These are phyloP conservation scores for Magnusiomyces sp. DNA, from an alignment of 1,139 yeast species.

Conservation along the genomic window DNA sequence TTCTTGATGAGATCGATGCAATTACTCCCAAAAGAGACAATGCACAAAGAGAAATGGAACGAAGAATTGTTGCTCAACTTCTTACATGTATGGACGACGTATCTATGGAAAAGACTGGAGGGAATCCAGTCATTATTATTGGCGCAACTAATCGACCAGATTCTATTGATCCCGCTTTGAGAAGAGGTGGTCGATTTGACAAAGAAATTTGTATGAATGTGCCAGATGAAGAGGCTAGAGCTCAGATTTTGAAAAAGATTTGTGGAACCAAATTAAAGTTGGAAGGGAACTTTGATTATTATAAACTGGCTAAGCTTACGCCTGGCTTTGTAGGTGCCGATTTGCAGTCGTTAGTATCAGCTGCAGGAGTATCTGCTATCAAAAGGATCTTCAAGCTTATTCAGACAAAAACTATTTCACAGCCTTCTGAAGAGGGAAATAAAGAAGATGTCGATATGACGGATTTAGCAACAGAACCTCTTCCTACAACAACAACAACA, in stretches of 20 bases:
- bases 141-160: slow-evolving; percentile 99
- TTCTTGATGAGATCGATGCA: slow-evolving; percentile 95
- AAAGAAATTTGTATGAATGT: slow-evolving; percentile 89
- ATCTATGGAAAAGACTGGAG: slow-evolving; percentile 77
- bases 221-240: slow-evolving; percentile 80
- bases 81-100: slow-evolving; percentile 91
- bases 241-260: slow-evolving; percentile 68
- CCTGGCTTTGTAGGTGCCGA: slow-evolving; percentile 99
- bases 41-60: slow-evolving; percentile 97
- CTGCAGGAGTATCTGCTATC: slow-evolving; percentile 92
- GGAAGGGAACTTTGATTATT: slow-evolving; percentile 62
- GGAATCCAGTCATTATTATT: slow-evolving; percentile 88
- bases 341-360: slow-evolving; percentile 84
- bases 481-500: not conserved
- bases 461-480: not conserved
- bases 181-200: slow-evolving; percentile 96
- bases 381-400: slow-evolving; percentile 60
- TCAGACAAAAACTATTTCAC: slow-evolving; percentile 2
- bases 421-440: slow-evolving; percentile 14
- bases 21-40: slow-evolving; percentile 98
- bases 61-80: slow-evolving; percentile 91
- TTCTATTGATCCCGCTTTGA: slow-evolving; percentile 86
- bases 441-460: slow-evolving; percentile 13
- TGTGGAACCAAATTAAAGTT: slow-evolving; percentile 49
- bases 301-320: slow-evolving; percentile 75